Evolutionary conservation across 768 basidiomycete genomes (phyloP).

Genomic region (Mycena sanguinolenta): DNA sequence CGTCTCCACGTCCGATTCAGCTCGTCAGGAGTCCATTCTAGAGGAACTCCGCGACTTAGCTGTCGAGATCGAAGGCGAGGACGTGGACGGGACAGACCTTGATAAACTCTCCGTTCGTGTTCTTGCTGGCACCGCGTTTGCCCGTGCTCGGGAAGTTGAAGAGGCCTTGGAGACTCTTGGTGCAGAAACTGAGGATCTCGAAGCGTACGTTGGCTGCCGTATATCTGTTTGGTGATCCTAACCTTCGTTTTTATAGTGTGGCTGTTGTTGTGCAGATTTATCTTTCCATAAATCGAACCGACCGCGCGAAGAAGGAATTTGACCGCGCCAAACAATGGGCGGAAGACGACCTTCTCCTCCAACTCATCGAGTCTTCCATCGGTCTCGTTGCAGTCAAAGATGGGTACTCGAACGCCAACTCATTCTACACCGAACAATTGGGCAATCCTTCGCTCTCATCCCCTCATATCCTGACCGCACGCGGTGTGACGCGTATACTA

Average conservation of each 20-base stretch:
- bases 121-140: conserved; percentile 89
- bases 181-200: conserved; percentile 81
- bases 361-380: conserved; percentile 89
- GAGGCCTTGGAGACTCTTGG: conserved; percentile 93
- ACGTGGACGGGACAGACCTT: conserved; percentile 71
- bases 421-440: conserved; percentile 88
- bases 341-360: conserved; percentile 91
- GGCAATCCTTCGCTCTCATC: conserved; percentile 84
- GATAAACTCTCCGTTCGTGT: conserved; percentile 84
- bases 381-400: conserved; percentile 83
- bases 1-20: conserved; percentile 58
- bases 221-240: conserved; percentile 4
- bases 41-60: conserved; percentile 89
- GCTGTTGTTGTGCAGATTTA: conserved; percentile 89
- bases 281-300: conserved; percentile 89
- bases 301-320: conserved; percentile 89
- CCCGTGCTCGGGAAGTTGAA: conserved; percentile 86
- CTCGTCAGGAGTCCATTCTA: conserved; percentile 69
- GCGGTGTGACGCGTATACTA: conserved; percentile 84
- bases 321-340: conserved; percentile 87
- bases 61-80: conserved; percentile 88
- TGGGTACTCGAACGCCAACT: conserved; percentile 64
- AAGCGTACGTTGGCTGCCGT: conserved; percentile 74
- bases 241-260: conserved; percentile 61
- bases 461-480: conserved; percentile 80